Evolutionary conservation across 179 eudicot genomes (phyloP).

Genomic region (Monotropa hypopitys): DNA sequence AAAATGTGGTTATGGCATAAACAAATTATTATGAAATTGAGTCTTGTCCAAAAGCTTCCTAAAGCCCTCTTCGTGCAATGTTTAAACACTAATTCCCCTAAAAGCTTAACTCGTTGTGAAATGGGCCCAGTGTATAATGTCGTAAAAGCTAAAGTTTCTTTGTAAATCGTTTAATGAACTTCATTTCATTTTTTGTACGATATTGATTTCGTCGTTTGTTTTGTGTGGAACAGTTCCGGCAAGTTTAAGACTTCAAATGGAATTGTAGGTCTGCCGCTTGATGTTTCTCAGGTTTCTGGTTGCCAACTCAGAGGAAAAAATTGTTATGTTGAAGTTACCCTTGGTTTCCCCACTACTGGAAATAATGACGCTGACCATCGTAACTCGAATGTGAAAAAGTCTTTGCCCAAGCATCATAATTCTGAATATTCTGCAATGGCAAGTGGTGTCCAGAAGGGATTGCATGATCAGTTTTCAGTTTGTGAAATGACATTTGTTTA

Average conservation of each 20-base stretch:
- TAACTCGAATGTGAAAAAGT: constrained; percentile 23
- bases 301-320: constrained; percentile 59
- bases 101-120: not conserved
- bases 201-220: constrained; percentile 1
- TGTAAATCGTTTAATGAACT: not conserved
- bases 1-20: not conserved
- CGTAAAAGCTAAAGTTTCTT: not conserved
- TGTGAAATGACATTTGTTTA: constrained; percentile 71
- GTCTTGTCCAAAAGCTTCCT: not conserved
- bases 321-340: constrained; percentile 73
- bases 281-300: constrained; percentile 44
- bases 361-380: constrained; percentile 29
- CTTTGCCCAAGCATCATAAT: constrained; percentile 20
- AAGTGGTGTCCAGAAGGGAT: constrained; percentile 29
- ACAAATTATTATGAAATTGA: not conserved
- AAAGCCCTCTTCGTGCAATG: not conserved
- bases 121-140: not conserved
- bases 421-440: constrained; percentile 31
- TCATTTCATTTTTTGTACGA: not conserved
- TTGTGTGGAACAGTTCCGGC: constrained; percentile 42
- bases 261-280: constrained; percentile 51
- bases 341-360: constrained; percentile 43
- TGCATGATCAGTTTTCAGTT: constrained; percentile 21
- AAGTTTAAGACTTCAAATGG: constrained; percentile 48
- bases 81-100: not conserved